Base-by-base conservation (phyloP, 2,329 filamentous ascomycete genomes). In the Xylariomycetidae sp. region DNA sequence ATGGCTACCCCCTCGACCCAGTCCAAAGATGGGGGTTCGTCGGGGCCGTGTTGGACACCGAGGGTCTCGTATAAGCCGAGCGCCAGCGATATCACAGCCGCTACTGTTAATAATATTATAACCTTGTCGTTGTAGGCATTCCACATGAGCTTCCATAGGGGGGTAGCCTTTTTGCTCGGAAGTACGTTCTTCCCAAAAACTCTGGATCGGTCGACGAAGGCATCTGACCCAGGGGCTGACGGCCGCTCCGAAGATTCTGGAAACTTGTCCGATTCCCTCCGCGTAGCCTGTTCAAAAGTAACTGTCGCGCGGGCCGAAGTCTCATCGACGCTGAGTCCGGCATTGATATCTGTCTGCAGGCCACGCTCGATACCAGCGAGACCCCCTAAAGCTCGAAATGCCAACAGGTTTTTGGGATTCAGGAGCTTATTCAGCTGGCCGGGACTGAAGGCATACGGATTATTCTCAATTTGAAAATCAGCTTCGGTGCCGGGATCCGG, bases 71-170 rank as follows among this genome's bases (percentile, higher is more conserved):
- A 88, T 2, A 88, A 62, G 8, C 83, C 82, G 9, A 88, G 64
- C 7, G 77, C 78, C 6, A 87, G 59, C 1, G 82, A 87, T 9
- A 87, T 69, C 9, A 80, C 63, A 2, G 82, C 83, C 8, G 82
- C 82, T 22, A 77, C 68, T 0, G 80, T 82, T 38, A 87, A 62
- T 5, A 87, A 61, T 25, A 87, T 80, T 25, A 88, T 71, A 22
- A 87, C 78, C 44, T 82, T 83, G 58, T 87, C 83, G 45, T 85
- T 82, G 56, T 83, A 85, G 3, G 82, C 80, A 41, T 73, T 73
- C 81, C 81, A 86, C 38, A 80, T 67, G 6, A 85, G 53, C 37
- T 62, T 64, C 53, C 74, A 67, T 25, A 84, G 67, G 2, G 73
- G 69, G 9, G 74, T 76, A 0, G 72, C 64, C 45, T 79, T 77